Conservation (phyloP, 192 early-diverging fungal genomes). For the Haplosporangium gracile region DNA sequence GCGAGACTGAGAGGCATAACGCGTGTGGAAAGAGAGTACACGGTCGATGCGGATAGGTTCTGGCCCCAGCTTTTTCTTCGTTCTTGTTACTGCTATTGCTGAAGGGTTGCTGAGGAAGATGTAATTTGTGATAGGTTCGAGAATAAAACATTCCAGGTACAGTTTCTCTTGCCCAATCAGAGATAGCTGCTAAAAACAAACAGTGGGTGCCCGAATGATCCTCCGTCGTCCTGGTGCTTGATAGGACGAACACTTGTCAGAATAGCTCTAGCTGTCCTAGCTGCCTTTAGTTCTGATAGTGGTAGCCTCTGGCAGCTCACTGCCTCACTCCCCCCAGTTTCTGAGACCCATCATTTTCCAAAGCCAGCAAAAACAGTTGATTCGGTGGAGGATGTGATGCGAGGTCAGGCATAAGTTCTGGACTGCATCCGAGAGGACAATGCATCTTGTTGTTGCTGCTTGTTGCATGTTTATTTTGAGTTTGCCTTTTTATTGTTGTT, state of each 20-base stretch:
- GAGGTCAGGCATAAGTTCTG: background rate
- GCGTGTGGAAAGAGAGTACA: background rate
- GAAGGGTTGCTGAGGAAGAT: too few relatives aligned
- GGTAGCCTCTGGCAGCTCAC: background rate
- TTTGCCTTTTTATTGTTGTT: background rate
- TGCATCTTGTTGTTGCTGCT: background rate
- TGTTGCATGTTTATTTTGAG: background rate
- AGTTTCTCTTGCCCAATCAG: background rate
- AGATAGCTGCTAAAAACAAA: background rate
- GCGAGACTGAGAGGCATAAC: background rate
- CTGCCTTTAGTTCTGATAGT: background rate
- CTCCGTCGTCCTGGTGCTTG: background rate
- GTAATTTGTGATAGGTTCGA: background rate
- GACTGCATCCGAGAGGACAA: constrained; percentile 6
- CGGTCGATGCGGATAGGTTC: background rate
- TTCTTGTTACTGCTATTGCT: background rate
- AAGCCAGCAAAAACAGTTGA: background rate
- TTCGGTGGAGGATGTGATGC: background rate
- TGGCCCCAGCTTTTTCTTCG: background rate
- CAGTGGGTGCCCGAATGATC: background rate
- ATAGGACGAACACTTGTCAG: background rate
- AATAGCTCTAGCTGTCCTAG: background rate
- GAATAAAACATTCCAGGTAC: background rate
- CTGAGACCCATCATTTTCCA: background rate
- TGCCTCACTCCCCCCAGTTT: background rate